Evolutionary conservation across 2,329 filamentous ascomycete genomes (phyloP).

Genomic region (Plectosphaerella sp.): DNA sequence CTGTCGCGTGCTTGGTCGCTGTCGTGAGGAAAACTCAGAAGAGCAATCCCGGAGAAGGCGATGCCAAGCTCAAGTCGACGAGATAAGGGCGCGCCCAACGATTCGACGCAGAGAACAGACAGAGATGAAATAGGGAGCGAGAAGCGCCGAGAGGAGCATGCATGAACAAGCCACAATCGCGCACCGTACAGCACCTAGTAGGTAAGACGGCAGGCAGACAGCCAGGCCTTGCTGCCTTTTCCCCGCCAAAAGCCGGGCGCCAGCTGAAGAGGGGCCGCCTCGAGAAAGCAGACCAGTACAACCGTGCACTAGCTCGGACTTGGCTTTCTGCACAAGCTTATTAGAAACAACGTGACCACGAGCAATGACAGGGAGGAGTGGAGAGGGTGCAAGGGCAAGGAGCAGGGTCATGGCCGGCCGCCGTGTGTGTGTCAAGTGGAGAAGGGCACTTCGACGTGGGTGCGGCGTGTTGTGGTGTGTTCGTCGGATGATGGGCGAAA

Average conservation of each 20-base stretch:
- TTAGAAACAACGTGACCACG: not conserved
- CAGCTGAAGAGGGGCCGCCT: not conserved
- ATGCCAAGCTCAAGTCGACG: not conserved
- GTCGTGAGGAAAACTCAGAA: too few species aligned
- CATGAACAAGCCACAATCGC: not conserved
- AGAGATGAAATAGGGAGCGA: not conserved
- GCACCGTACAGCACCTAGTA: too few species aligned
- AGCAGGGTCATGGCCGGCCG: too few species aligned
- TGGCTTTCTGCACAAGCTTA: slow-evolving; percentile 2
- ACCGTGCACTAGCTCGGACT: slow-evolving; percentile 1
- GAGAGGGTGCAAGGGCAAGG: not conserved
- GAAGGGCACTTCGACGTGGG: too few species aligned
- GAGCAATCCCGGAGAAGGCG: not conserved
- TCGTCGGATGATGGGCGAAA: not conserved
- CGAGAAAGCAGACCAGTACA: not conserved
- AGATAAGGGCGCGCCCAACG: not conserved
- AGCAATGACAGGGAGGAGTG: not conserved
- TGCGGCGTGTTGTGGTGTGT: too few species aligned
- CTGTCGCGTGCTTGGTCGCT: not conserved
- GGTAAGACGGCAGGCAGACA: not conserved
- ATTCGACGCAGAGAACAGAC: not conserved
- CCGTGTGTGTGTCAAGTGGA: not conserved
- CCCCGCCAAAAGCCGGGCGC: not conserved
- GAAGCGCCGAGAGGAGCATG: not conserved
- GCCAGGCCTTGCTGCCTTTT: not conserved